A percentile compares a stretch with the other conserved stretches of the same genome.
These are phyloP conservation scores for Eucalyptus tenuipes DNA, from an alignment of 345 rosid genomes.

Conservation along the genomic window DNA sequence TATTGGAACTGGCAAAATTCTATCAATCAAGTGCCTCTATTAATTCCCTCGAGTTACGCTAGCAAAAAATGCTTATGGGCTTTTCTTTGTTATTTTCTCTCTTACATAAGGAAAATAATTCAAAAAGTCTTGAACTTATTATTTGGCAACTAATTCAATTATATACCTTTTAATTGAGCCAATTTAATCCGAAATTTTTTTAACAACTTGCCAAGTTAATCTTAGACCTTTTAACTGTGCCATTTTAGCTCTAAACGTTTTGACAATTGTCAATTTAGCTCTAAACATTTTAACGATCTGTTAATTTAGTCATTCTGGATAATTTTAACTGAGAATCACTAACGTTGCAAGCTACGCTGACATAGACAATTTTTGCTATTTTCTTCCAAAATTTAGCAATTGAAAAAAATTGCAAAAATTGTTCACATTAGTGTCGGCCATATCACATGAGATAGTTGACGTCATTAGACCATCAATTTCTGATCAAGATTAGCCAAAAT, in stretches of 20 bases:
- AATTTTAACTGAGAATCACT: no score
- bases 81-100: no score
- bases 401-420: accelerated
- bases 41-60: neutral
- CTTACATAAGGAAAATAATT: no score
- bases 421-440: accelerated
- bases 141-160: accelerated
- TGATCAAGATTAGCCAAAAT: no score
- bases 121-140: accelerated
- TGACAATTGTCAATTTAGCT: no score
- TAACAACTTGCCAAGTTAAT: no score
- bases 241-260: accelerated
- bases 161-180: accelerated
- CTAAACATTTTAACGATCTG: accelerated
- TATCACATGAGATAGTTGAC: accelerated
- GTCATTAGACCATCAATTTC: accelerated
- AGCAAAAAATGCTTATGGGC: no score
- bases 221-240: accelerated
- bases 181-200: no score
- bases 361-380: no score
- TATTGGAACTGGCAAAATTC: accelerated
- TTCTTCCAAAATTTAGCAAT: no score
- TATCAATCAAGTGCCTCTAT: neutral
- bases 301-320: accelerated
- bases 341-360: accelerated